Evolutionary conservation across 192 early-diverging fungal species (phyloP).

Genomic region (Coemansia sp.): DNA sequence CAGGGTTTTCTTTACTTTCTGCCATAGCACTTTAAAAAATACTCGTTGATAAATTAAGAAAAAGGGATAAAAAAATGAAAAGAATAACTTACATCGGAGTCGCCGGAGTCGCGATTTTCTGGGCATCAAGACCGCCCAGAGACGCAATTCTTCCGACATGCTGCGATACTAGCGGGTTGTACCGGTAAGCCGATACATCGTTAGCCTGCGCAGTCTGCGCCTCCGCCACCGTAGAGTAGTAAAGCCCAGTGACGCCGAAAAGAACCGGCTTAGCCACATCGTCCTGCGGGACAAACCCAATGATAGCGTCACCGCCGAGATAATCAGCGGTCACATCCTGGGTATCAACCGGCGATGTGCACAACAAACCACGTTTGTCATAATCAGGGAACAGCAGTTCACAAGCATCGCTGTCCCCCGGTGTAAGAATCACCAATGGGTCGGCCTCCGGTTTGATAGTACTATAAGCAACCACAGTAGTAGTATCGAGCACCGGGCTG

Average conservation of each 20-base stretch:
- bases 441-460: constrained; percentile 18
- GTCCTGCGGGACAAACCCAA: constrained; percentile 30
- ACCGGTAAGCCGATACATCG: constrained; percentile 41
- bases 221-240: constrained; percentile 30
- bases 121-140: constrained; percentile 16
- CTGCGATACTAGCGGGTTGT: constrained; percentile 27
- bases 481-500: background rate
- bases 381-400: constrained; percentile 22
- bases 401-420: constrained; percentile 22
- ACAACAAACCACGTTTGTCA: constrained; percentile 17
- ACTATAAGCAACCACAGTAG: constrained; percentile 29
- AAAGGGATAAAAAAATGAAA: background rate
- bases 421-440: constrained; percentile 29
- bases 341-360: constrained; percentile 36
- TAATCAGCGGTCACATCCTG: constrained; percentile 37
- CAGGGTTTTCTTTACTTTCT: too few relatives aligned
- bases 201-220: constrained; percentile 27
- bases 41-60: background rate
- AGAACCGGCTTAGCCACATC: constrained; percentile 28
- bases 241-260: constrained; percentile 39
- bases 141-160: constrained; percentile 25
- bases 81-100: constrained; percentile 6
- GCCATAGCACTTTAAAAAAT: too few relatives aligned
- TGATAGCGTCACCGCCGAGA: constrained; percentile 49
- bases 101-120: constrained; percentile 25